Conservation (phyloP, 2,329 filamentous ascomycete species). For the Penicillium sp. region DNA sequence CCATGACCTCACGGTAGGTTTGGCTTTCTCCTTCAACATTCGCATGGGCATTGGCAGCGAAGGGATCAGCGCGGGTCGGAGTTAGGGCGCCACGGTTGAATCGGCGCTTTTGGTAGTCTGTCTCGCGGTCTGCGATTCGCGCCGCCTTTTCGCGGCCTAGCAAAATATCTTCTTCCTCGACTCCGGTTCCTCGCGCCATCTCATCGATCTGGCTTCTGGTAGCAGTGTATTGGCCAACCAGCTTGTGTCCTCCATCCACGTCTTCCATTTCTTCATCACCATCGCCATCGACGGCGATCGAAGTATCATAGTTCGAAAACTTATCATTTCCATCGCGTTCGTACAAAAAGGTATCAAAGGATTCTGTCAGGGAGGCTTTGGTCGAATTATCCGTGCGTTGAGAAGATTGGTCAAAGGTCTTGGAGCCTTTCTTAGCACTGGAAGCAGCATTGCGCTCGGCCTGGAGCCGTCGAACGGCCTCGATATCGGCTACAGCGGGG, state of each 20-base stretch:
- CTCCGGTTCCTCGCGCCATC: conserved; percentile 78
- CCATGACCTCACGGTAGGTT: conserved; percentile 89
- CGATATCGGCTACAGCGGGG: conserved; percentile 66
- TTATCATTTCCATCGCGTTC: conserved; percentile 74
- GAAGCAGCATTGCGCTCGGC: conserved; percentile 84
- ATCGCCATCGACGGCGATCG: conserved; percentile 73
- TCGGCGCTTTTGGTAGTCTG: conserved; percentile 94
- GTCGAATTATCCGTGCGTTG: conserved; percentile 81
- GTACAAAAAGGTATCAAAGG: conserved; percentile 84
- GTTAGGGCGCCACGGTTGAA: conserved; percentile 79
- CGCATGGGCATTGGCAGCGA: conserved; percentile 70
- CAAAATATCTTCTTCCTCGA: conserved; percentile 89
- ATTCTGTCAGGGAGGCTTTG: conserved; percentile 86
- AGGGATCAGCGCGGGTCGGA: conserved; percentile 81
- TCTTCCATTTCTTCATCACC: conserved; percentile 78
- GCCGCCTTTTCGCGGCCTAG: conserved; percentile 83
- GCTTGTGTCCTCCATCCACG: conserved; percentile 68
- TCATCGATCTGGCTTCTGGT: conserved; percentile 90
- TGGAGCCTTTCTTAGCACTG: conserved; percentile 71
- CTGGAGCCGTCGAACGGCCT: conserved; percentile 82
- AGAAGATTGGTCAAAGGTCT: conserved; percentile 71
- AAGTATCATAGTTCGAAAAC: conserved; percentile 86
- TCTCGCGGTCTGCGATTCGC: conserved; percentile 88
- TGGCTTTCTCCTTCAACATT: conserved; percentile 68
- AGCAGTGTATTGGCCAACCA: conserved; percentile 95